Conservation (phyloP, 495 filamentous ascomycete genomes). For the Lasiosphaeris hirsuta region DNA sequence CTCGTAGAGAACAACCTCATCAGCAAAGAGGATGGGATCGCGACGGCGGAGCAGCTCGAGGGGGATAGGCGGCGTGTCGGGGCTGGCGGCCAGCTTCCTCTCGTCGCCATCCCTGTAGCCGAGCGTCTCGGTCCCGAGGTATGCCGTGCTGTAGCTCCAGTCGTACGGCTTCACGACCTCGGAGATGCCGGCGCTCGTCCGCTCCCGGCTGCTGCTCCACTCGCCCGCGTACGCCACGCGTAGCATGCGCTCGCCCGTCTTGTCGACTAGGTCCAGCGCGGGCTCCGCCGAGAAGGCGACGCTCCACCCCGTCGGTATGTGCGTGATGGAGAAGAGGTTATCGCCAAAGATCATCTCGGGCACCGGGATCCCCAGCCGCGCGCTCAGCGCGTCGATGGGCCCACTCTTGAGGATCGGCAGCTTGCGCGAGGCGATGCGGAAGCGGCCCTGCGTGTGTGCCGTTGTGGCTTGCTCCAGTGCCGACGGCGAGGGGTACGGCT, state of each 20-base stretch:
- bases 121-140: constrained; percentile 59
- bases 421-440: constrained; percentile 74
- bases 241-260: constrained; percentile 83
- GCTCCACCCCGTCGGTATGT: constrained; percentile 65
- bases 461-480: constrained; percentile 37
- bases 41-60: constrained; percentile 72
- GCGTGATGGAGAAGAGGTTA: constrained; percentile 73
- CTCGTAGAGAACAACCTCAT: constrained; percentile 93
- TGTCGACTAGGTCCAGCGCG: constrained; percentile 86
- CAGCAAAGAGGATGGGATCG: constrained; percentile 92
- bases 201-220: constrained; percentile 84
- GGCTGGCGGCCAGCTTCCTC: not conserved
- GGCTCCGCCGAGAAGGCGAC: constrained; percentile 80
- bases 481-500: constrained; percentile 36
- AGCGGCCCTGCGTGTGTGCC: constrained; percentile 55
- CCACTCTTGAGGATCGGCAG: constrained; percentile 87
- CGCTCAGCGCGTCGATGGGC: constrained; percentile 83
- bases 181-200: constrained; percentile 81
- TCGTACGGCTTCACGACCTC: constrained; percentile 95
- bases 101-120: not conserved
- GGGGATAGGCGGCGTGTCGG: constrained; percentile 55
- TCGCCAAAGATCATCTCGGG: constrained; percentile 99
- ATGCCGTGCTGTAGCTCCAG: constrained; percentile 92
- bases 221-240: constrained; percentile 87
- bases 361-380: constrained; percentile 73